phyloP scores from a whole-genome alignment of 306 rosid species.

The Ammopiptanthus mongolicus region DNA sequence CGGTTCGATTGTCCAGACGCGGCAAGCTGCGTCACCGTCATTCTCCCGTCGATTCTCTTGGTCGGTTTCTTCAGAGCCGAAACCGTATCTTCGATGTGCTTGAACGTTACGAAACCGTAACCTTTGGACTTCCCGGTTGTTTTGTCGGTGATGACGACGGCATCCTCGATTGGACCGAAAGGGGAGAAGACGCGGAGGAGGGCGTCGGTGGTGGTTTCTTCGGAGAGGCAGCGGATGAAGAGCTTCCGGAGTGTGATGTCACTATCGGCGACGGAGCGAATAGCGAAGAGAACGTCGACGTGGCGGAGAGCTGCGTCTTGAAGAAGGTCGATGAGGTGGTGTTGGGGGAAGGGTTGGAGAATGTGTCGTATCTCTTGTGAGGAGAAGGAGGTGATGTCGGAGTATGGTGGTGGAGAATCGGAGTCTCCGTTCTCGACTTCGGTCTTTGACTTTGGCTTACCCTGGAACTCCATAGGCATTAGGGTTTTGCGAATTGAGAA shows the following conservation, averaged over 20 bases:
- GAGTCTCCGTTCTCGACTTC: conserved; percentile 45
- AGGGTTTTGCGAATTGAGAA: background rate
- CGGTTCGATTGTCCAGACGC: background rate
- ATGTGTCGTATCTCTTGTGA: conserved; percentile 52
- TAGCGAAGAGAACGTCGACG: conserved; percentile 48
- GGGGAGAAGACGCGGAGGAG: conserved; percentile 61
- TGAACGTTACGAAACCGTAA: conserved; percentile 66
- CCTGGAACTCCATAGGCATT: conserved; percentile 39
- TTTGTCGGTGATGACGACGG: conserved; percentile 52
- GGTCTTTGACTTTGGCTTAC: conserved; percentile 60
- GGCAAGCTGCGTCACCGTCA: conserved; percentile 66
- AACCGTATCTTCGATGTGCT: conserved; percentile 61
- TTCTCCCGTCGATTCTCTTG: conserved; percentile 65
- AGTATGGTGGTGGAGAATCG: background rate
- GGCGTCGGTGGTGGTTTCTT: conserved; percentile 60
- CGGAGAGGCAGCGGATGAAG: conserved; percentile 67
- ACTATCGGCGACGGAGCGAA: conserved; percentile 48
- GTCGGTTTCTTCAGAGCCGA: conserved; percentile 67
- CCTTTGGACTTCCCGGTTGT: conserved; percentile 56
- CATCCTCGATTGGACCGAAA: conserved; percentile 61
- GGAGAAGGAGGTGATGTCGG: conserved; percentile 14
- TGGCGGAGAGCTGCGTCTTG: conserved; percentile 48
- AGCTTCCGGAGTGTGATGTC: conserved; percentile 64
- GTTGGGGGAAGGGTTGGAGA: conserved; percentile 46
- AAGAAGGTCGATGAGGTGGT: conserved; percentile 49